phyloP scores from a whole-genome alignment of 2,329 filamentous ascomycete genomes.

The Teratosphaeria epicoccoides region DNA sequence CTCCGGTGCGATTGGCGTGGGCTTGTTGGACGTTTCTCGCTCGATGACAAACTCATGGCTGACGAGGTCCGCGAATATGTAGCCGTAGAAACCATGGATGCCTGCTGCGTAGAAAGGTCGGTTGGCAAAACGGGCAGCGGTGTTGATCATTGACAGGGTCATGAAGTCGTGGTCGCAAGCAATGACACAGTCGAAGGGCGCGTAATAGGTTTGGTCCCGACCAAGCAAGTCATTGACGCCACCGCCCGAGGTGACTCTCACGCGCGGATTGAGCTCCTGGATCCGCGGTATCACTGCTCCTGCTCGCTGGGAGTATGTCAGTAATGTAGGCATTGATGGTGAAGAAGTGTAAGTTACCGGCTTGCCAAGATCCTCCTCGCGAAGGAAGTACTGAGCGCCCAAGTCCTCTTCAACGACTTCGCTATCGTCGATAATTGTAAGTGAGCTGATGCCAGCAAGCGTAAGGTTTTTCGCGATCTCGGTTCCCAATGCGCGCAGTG shows the following conservation, averaged over 20 bases:
- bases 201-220: slow-evolving; percentile 66
- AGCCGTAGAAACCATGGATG: slow-evolving; percentile 84
- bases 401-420: slow-evolving; percentile 67
- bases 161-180: slow-evolving; percentile 75
- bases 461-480: slow-evolving; percentile 97
- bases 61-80: slow-evolving; percentile 87
- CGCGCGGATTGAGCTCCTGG: slow-evolving; percentile 79
- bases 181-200: slow-evolving; percentile 72
- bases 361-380: slow-evolving; percentile 59
- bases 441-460: slow-evolving; percentile 77
- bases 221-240: slow-evolving; percentile 53
- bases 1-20: slow-evolving; percentile 46
- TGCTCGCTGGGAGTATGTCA: slow-evolving; percentile 49
- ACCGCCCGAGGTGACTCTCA: slow-evolving; percentile 48
- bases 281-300: slow-evolving; percentile 68
- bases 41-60: slow-evolving; percentile 83
- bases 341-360: slow-evolving; percentile 42
- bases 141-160: slow-evolving; percentile 70
- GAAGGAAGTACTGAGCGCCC: slow-evolving; percentile 59
- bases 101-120: slow-evolving; percentile 82
- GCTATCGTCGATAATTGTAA: slow-evolving; percentile 72
- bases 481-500: slow-evolving; percentile 75
- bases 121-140: slow-evolving; percentile 65
- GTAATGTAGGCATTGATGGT: slow-evolving; percentile 2
- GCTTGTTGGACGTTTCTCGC: slow-evolving; percentile 67